These are phyloP conservation scores for Auriculariales sp. DNA, from an alignment of 768 basidiomycete species.

Conservation along the genomic window DNA sequence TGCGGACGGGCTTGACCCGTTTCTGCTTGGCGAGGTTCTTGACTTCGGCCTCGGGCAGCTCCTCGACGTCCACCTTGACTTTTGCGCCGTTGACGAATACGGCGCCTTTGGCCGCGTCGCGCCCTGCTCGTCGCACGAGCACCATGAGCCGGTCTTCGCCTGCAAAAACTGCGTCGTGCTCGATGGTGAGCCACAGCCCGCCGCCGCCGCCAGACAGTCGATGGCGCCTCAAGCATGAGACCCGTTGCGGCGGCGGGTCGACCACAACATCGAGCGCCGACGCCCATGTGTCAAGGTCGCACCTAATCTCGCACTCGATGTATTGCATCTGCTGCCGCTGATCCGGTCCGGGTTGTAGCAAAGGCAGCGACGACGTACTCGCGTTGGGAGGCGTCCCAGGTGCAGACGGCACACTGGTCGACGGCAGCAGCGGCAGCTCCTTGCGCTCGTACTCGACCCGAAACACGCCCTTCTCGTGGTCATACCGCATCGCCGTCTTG, in stretches of 20 bases:
- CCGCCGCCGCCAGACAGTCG: constrained; percentile 76
- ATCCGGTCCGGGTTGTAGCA: constrained; percentile 19
- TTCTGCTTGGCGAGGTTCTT: constrained; percentile 73
- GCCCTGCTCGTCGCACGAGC: constrained; percentile 55
- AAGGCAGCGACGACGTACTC: constrained; percentile 11
- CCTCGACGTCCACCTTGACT: constrained; percentile 75
- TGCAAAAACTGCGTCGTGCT: constrained; percentile 67
- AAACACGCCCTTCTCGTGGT: constrained; percentile 72
- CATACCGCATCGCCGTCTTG: constrained; percentile 61
- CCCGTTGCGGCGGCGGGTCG: constrained; percentile 78
- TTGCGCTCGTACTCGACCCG: constrained; percentile 62
- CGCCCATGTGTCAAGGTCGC: constrained; percentile 85
- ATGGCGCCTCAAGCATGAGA: constrained; percentile 76
- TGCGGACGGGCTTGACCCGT: constrained; percentile 68
- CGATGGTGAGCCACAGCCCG: constrained; percentile 86
- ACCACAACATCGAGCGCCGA: constrained; percentile 73
- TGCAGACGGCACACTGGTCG: neutral
- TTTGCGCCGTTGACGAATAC: constrained; percentile 86
- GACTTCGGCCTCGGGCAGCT: constrained; percentile 74
- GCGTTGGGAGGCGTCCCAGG: neutral
- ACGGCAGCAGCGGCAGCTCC: neutral
- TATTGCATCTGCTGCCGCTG: constrained; percentile 13
- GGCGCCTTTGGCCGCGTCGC: constrained; percentile 59
- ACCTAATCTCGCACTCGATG: constrained; percentile 82
- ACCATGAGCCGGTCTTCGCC: constrained; percentile 62